Base-by-base conservation (phyloP, 169 alveolate species). In the Plasmodium blacklocki region DNA sequence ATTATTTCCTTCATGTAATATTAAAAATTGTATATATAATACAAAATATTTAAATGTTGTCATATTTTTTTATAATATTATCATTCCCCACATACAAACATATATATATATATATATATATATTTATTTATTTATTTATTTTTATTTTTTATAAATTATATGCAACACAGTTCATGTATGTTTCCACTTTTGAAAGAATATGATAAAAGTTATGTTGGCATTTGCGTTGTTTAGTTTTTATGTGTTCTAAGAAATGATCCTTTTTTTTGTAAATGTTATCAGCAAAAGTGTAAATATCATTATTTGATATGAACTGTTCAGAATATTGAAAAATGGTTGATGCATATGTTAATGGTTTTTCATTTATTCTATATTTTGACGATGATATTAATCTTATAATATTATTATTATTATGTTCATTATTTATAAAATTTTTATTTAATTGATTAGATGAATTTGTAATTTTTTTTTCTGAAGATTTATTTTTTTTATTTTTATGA, bases 191-290 rank as follows among this genome's bases (percentile, higher is more conserved):
- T 8, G 83, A 54, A 45, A 80, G 60, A 43, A 43, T 32, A 62
- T 80, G 90, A 56, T 80, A 62, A 60, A 80, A 80, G 39, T 80
- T 80, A 60, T 80, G 90, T 9, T 8, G 21, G 64, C 90, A 80
- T 72, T 67, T 80, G 14, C 67, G 21, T 62, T 47, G 64, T 59
- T 80, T 80, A 14, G 26, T 64, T 26, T 67, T 43, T 3, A 39
- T 59, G 58, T 67, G 18, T 3, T 47, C 58, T 5, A 3, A 43
- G 70, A 52, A 54, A 23, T 66, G 32, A 15, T 54, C 62, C 6
- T 43, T 49, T 47, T 21, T 26, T 8, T 80, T 67, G 21, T 23
- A 4, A 54, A 80, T 58, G n/a, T 80, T 80, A 7, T 80, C 90
- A 15, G 90, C 67, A 59, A 80, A 80, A 49, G 90, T 54, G 21